Evolutionary conservation across 2,329 filamentous ascomycete species (phyloP), one percentile per base, ranked within the genome.

Genomic region (Karstenula rhodostoma): DNA sequence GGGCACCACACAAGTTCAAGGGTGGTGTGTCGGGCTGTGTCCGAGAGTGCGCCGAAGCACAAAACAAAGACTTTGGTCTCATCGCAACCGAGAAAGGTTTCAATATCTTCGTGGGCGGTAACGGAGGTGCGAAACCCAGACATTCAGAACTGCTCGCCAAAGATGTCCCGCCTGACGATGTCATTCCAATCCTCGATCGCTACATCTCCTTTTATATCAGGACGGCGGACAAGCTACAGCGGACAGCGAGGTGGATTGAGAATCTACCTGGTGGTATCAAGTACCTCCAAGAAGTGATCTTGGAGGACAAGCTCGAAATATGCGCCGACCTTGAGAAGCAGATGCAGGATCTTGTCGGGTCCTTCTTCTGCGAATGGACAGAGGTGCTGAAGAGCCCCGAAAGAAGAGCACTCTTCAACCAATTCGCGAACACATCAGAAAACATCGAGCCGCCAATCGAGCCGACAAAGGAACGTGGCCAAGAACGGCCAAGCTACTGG

Each of bases 151-250:
- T 97, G 1, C 85, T 97, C 1, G 92, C 92, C 61, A 94, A 93
- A 74, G 93, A 97, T 69, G 92, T 96, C 0, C 87, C 92, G 0
- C 90, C 92, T 0, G 88, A 92, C 54, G 90, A 96, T 70, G 89
- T 96, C 9, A 84, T 96, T 9, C 88, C 92, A 0, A 90, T 97
- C 59, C 83, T 97, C 2, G 94, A 97, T 76, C 89, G 94, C 47
- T 97, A 95, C 73, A 85, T 97, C 25, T 92, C 94, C 80, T 94
- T 97, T 82, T 97, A 97, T 80, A 95, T 97, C 71, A 91, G 93
- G 67, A 96, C 94, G 0, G 93, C 92, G 47, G 93, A 97, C 80
- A 93, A 91, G 73, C 87, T 97, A 0, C 93, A 97, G 78, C 87
- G 93, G 52, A 97, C 93, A 27, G 93, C 93, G 0, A 86, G 92